Base-by-base conservation (phyloP, 129 eudicot genomes). In the Oenanthe sinensis region DNA sequence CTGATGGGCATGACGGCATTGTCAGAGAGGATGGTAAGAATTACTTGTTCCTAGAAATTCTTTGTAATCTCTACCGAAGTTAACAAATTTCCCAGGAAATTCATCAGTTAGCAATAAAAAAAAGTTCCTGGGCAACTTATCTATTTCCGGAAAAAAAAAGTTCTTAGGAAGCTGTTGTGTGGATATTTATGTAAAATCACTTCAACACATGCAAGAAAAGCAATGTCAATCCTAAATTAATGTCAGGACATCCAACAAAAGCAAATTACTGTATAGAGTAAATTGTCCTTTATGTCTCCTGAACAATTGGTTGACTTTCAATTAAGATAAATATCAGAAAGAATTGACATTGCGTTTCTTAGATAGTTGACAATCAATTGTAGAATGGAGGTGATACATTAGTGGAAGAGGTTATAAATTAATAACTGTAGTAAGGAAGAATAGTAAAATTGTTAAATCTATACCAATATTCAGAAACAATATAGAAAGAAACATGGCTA, bases 1-100 rank as follows among this genome's bases (percentile, higher is more conserved):
- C 99, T 13, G 99, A 96, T 81, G 99, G 99, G 43, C 99, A 92
- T 84, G 97, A 96, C 85, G 99, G 99, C 76, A 96, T 96, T 80
- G 99, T 96, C 68, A 90, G 99, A 90, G 99, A 96, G 92, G 99
- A 96, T 77, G 97, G 97, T 96, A 90, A 77, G 55, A 80, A 7
- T 80, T 13, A 24, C 82, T 75, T 63, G 48, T 48, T 36, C 63
- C 48, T 33, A 33, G 1, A 37, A 17, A 33, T 39, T 36, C 4
- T 70, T 70, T 0, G 24, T 70, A 70, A 17, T 70, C 22, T 70
- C 26, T 26, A 33, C 17, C 39, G 15, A 70, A 70, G 47, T 16
- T 70, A 16, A 26, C 2, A 22, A 20, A 58, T 13, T 42, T 72
- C 12, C 54, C 44, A 43, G 52, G 37, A n/a, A 58, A 58, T 14